These are phyloP conservation scores for Globisporangium nagaii DNA, from an alignment of 352 stramenopile genomes.

Conservation along the genomic window DNA sequence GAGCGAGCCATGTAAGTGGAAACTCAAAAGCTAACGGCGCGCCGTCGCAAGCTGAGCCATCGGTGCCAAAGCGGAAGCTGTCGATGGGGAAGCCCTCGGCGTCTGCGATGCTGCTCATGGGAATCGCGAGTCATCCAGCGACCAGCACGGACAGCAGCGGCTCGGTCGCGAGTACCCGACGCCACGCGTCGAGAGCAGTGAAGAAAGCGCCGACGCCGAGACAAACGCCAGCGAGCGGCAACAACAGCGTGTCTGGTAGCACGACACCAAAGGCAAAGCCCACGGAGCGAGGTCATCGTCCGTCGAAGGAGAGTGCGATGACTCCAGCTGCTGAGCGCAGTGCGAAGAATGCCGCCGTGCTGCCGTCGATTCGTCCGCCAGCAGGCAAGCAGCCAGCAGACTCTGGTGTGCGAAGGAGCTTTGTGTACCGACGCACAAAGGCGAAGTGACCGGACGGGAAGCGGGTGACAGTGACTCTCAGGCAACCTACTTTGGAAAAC, in stretches of 20 bases:
- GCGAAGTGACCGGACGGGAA: neutral
- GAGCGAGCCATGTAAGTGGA: neutral
- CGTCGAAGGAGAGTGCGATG: neutral
- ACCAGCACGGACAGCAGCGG: neutral
- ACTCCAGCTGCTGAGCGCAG: neutral
- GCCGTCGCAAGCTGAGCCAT: neutral
- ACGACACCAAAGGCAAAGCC: neutral
- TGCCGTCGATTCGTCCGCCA: constrained; percentile 4
- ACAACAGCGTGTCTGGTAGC: neutral
- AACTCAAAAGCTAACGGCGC: neutral
- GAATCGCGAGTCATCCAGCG: neutral
- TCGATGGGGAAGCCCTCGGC: neutral
- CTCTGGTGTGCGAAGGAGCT: neutral
- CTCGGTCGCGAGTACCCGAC: neutral
- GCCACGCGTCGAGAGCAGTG: neutral
- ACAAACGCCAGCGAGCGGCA: too few relatives aligned
- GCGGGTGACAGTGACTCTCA: too few relatives aligned
- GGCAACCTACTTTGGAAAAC: too few relatives aligned
- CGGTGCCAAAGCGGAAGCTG: constrained; percentile 2
- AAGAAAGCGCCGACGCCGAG: neutral
- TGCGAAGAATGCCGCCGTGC: neutral
- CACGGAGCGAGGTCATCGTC: neutral
- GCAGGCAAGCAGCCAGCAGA: neutral
- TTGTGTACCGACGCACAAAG: neutral
- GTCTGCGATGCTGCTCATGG: constrained; percentile 13